Evolutionary conservation across 805 yeast species (phyloP).

Genomic region (Isabelozyma heimii): DNA sequence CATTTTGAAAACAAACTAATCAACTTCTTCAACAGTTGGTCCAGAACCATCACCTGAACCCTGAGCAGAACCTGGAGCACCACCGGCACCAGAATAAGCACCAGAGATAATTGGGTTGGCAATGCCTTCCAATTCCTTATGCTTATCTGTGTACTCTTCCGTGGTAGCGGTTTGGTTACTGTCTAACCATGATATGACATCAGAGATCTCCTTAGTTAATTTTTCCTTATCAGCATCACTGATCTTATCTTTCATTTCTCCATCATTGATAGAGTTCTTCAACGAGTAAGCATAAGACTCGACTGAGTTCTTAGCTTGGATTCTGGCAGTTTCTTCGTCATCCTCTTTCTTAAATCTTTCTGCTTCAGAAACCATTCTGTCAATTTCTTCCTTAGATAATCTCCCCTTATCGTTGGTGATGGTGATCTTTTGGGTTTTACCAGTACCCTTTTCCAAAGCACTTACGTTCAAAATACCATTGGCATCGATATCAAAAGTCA

Average conservation of each 20-base stretch:
- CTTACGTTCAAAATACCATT: constrained; percentile 83
- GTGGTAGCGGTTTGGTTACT: constrained; percentile 35
- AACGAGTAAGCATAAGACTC: constrained; percentile 87
- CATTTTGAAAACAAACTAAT: constrained; percentile 12
- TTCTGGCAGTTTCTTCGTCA: constrained; percentile 74
- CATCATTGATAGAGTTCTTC: constrained; percentile 62
- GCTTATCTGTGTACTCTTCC: constrained; percentile 39
- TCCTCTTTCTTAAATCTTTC: constrained; percentile 94
- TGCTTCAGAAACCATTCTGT: constrained; percentile 97
- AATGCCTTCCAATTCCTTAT: constrained; percentile 38
- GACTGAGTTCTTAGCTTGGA: constrained; percentile 82
- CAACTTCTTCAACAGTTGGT: constrained; percentile 38
- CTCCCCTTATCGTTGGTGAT: constrained; percentile 94
- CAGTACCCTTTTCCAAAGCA: constrained; percentile 92
- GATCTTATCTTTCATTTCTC: constrained; percentile 44
- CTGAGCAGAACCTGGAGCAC: constrained; percentile 26
- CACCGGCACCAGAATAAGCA: constrained; percentile 31
- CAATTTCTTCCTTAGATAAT: constrained; percentile 89
- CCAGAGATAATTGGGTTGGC: constrained; percentile 39
- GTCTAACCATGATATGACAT: constrained; percentile 41
- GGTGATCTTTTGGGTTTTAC: constrained; percentile 86
- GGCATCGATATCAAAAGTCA: constrained; percentile 83
- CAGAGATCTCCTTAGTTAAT: constrained; percentile 41
- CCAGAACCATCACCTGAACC: constrained; percentile 34
- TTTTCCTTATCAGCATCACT: constrained; percentile 50